Evolutionary conservation across 768 basidiomycete genomes (phyloP).

Genomic region (Krasilnikovozyma curviuscula): DNA sequence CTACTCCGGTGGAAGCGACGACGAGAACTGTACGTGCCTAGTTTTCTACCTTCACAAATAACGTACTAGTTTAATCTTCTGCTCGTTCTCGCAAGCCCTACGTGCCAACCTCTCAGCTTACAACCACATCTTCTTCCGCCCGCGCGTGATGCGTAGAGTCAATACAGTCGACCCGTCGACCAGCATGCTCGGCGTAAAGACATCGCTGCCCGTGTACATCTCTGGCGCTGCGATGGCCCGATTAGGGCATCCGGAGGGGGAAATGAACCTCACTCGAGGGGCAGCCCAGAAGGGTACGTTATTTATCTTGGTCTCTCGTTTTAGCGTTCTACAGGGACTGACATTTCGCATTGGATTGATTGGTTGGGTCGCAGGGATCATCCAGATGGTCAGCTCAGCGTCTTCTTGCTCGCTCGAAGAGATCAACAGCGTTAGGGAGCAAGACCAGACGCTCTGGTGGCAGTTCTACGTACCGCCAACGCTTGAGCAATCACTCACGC

Average conservation of each 20-base stretch:
- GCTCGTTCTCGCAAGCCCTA: not conserved
- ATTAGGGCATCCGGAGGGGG: conserved; percentile 9
- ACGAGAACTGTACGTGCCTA: no score
- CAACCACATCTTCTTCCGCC: conserved; percentile 5
- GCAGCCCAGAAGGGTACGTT: no score
- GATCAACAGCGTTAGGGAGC: conserved; percentile 14
- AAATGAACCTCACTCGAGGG: conserved; percentile 9
- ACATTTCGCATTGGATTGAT: no score
- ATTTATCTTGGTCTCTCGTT: no score
- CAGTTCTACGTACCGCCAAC: no score
- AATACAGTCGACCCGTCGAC: conserved; percentile 2
- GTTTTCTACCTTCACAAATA: no score
- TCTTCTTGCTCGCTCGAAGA: conserved; percentile 21
- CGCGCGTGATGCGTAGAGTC: conserved; percentile 9
- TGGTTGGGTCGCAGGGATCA: no score
- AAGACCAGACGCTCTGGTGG: conserved; percentile 21
- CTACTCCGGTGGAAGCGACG: no score
- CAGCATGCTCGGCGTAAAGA: conserved; percentile 2
- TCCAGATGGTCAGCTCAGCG: conserved; percentile 20
- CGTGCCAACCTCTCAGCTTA: conserved; percentile 1
- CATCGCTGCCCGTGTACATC: conserved; percentile 6
- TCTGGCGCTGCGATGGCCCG: conserved; percentile 8
- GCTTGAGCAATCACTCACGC: no score
- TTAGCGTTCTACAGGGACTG: no score
- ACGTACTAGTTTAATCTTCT: not conserved